Conservation (phyloP, 2,329 filamentous ascomycete genomes). For the Apiospora kogelbergensis region DNA sequence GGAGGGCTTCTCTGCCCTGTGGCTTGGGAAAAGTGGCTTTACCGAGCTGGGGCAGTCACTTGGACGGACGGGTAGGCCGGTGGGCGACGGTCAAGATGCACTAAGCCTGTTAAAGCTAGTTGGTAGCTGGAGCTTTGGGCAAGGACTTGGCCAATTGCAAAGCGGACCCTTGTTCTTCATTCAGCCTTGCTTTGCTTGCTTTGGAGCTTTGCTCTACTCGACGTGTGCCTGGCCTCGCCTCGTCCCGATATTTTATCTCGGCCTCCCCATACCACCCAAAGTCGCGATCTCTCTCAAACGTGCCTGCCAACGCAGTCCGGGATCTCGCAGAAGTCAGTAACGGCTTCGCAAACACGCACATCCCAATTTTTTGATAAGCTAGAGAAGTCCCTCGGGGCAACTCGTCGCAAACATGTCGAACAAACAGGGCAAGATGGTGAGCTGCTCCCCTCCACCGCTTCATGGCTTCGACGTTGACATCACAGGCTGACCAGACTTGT, state of each 20-base stretch:
- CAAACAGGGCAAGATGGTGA: slow-evolving; percentile 99
- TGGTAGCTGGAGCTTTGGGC: slow-evolving; percentile 26
- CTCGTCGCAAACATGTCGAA: slow-evolving; percentile 65
- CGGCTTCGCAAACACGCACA: slow-evolving; percentile 34
- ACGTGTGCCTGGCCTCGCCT: slow-evolving; percentile 8
- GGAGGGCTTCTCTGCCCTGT: slow-evolving; percentile 3
- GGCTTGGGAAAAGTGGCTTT: slow-evolving; percentile 10
- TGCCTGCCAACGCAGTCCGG: slow-evolving; percentile 30
- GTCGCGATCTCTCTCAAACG: slow-evolving; percentile 42
- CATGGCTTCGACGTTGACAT: slow-evolving; percentile 50
- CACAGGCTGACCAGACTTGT: slow-evolving; percentile 57
- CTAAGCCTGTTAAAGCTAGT: neutral
- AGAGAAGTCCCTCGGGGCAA: slow-evolving; percentile 43
- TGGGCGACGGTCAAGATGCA: neutral
- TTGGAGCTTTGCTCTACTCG: neutral
- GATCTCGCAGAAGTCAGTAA: slow-evolving; percentile 36
- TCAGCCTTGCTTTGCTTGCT: slow-evolving; percentile 6
- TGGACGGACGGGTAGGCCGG: neutral
- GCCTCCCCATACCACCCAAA: slow-evolving; percentile 31
- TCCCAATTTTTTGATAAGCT: slow-evolving; percentile 45
- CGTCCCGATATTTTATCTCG: slow-evolving; percentile 13
- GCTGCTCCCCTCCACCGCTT: slow-evolving; percentile 44
- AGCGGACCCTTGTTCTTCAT: slow-evolving; percentile 1
- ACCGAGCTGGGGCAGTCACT: neutral
- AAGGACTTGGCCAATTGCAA: neutral